Percentiles rank a stretch among this genome's conserved stretches.
phyloP scores from a whole-genome alignment of 2,329 filamentous ascomycete genomes.

The Arthroderma uncinatum region DNA sequence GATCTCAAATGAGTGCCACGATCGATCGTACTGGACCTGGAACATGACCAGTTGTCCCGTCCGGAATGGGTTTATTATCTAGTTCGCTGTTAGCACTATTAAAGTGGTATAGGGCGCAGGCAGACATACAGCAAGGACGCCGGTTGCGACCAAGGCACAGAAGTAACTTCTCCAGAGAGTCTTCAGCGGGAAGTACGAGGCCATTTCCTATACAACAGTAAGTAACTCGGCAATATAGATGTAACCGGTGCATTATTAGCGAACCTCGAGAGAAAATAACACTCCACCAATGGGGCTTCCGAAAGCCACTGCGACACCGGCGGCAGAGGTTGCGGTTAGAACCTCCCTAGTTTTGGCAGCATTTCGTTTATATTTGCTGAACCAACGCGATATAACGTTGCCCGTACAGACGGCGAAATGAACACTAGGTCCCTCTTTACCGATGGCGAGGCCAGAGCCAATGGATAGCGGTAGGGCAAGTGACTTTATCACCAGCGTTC shows the following conservation, averaged over 20 bases:
- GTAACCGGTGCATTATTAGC: not conserved
- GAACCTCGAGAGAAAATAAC: conserved; percentile 75
- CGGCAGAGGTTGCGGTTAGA: conserved; percentile 83
- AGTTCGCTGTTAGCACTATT: conserved; percentile 8
- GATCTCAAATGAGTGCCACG: conserved; percentile 96
- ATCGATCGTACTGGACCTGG: conserved; percentile 86
- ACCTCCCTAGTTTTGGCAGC: conserved; percentile 93
- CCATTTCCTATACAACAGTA: conserved; percentile 58
- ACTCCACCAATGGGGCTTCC: conserved; percentile 96
- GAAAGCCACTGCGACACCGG: conserved; percentile 91
- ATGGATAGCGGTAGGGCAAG: conserved; percentile 84
- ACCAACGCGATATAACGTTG: conserved; percentile 87
- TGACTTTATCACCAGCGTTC: conserved; percentile 90
- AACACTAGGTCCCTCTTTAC: conserved; percentile 96
- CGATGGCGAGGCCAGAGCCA: conserved; percentile 83
- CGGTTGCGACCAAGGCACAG: conserved; percentile 88
- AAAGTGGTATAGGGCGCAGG: not conserved
- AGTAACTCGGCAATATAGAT: not conserved
- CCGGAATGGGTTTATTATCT: conserved; percentile 92
- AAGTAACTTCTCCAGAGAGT: conserved; percentile 98
- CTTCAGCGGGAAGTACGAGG: conserved; percentile 88
- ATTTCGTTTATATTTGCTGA: conserved; percentile 82
- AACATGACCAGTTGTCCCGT: conserved; percentile 99
- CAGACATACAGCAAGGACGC: conserved; percentile 58
- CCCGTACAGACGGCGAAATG: conserved; percentile 97